Conservation (phyloP, 495 filamentous ascomycete species). For the Tuber indicum region DNA sequence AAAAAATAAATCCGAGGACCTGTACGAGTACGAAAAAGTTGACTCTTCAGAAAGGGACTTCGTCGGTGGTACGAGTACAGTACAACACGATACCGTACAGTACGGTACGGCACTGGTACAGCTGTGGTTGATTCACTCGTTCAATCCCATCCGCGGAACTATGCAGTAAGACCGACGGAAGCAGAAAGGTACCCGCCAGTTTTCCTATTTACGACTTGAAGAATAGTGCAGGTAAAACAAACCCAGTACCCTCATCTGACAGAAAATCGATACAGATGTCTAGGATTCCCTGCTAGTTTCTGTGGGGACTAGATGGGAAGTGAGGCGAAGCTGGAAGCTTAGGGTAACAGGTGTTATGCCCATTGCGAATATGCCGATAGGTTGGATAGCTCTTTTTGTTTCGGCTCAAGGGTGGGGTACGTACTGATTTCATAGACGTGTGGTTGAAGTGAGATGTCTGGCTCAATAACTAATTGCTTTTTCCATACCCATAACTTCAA, state of each 20-base stretch:
- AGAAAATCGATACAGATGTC: conserved; percentile 25
- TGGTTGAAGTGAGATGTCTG: conserved; percentile 25
- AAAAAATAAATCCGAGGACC: conserved; percentile 16
- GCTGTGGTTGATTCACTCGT: conserved; percentile 23
- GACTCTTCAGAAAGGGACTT: conserved; percentile 3
- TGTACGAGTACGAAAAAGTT: conserved; percentile 21
- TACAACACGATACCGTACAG: conserved; percentile 22
- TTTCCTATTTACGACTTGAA: conserved; percentile 20
- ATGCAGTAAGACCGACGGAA: conserved; percentile 27
- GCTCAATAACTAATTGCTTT: conserved; percentile 26
- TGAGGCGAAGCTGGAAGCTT: conserved; percentile 13
- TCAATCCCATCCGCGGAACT: conserved; percentile 27
- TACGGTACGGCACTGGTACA: conserved; percentile 13
- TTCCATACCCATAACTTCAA: conserved; percentile 22
- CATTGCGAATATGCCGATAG: conserved; percentile 1
- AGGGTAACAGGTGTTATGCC: background rate
- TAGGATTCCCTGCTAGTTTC: conserved; percentile 26
- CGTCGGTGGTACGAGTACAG: background rate
- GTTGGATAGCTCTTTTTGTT: conserved; percentile 24
- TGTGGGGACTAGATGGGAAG: conserved; percentile 17
- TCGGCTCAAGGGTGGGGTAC: conserved; percentile 30
- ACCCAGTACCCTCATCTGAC: conserved; percentile 14
- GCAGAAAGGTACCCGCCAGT: conserved; percentile 24
- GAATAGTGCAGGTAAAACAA: conserved; percentile 15
- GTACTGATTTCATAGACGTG: conserved; percentile 29